A percentile compares a stretch with the other conserved stretches of the same genome.
These are phyloP conservation scores for Populus nigra DNA, from an alignment of 345 rosid genomes.

Conservation along the genomic window DNA sequence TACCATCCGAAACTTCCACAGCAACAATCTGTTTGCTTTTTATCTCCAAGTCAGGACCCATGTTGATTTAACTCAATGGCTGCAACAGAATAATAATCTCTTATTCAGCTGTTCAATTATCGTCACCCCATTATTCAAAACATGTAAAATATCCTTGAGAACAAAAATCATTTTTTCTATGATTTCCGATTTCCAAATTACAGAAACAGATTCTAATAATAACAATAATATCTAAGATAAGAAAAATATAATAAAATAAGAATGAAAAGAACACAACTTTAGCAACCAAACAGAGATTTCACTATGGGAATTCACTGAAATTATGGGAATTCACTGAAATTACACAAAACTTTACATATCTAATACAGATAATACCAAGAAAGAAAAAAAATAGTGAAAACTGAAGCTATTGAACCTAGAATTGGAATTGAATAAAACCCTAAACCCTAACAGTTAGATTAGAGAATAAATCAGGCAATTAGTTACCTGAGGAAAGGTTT, in stretches of 20 bases:
- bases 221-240: not conserved
- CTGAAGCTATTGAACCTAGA: not conserved
- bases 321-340: not conserved
- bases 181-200: not conserved
- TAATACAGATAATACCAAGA: not conserved
- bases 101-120: not conserved
- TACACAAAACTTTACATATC: not conserved
- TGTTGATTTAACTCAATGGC: not conserved
- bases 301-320: not conserved
- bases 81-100: not conserved
- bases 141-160: too few relatives aligned
- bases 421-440: not conserved
- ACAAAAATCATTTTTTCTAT: not conserved
- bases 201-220: not conserved
- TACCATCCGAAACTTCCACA: slow-evolving; percentile 22
- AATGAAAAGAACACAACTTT: not conserved
- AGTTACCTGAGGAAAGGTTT: not conserved
- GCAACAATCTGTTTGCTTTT: slow-evolving; percentile 16
- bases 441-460: not conserved
- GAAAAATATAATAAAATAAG: not conserved
- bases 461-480: not conserved
- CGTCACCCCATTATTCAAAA: not conserved
- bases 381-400: not conserved
- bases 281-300: not conserved
- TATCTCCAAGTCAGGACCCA: slow-evolving; percentile 46